Conservation (phyloP, 192 early-diverging fungal species). For the Entomortierella parvispora region DNA sequence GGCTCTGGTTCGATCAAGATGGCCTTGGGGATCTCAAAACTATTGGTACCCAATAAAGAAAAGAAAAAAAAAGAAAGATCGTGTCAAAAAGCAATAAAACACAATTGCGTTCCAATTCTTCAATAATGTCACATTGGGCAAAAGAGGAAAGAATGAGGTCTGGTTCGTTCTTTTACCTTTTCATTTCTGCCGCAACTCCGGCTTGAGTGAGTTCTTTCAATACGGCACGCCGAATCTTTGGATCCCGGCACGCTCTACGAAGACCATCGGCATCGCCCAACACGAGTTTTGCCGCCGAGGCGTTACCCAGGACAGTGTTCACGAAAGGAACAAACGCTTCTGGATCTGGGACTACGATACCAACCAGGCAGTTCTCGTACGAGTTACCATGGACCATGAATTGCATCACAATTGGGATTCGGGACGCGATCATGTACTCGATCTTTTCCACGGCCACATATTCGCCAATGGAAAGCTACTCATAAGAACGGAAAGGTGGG, state of each 20-base stretch:
- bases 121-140: too few species aligned
- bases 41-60: background rate
- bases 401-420: slow-evolving; percentile 69
- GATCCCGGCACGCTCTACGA: slow-evolving; percentile 62
- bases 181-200: slow-evolving; percentile 63
- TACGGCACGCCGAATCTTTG: slow-evolving; percentile 55
- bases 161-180: slow-evolving; percentile 11
- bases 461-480: slow-evolving; percentile 53
- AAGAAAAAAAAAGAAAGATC: background rate
- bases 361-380: slow-evolving; percentile 74
- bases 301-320: slow-evolving; percentile 49
- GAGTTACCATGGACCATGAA: slow-evolving; percentile 84
- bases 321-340: slow-evolving; percentile 49
- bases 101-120: too few species aligned
- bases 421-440: slow-evolving; percentile 70
- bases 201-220: slow-evolving; percentile 59
- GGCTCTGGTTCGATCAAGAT: slow-evolving; percentile 64
- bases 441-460: slow-evolving; percentile 86
- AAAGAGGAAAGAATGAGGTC: background rate
- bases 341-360: slow-evolving; percentile 76
- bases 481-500: background rate
- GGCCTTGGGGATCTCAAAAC: slow-evolving; percentile 74
- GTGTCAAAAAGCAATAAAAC: background rate
- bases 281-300: slow-evolving; percentile 40
- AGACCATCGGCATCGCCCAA: slow-evolving; percentile 15